Base-by-base conservation (phyloP, 2,329 filamentous ascomycete species). In the Talaromyces sp. region DNA sequence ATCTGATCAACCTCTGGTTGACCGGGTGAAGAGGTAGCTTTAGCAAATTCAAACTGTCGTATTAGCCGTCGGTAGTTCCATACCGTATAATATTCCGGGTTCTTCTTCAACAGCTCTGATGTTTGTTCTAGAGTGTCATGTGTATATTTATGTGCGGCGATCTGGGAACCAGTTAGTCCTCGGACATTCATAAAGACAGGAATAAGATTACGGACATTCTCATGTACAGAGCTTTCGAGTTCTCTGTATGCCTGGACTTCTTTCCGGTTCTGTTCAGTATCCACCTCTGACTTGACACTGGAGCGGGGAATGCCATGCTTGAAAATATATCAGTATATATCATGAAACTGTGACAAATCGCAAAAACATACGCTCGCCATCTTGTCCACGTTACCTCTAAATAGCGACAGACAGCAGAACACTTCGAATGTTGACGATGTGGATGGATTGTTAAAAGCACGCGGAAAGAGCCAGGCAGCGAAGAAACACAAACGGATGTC, bases 241-340 rank as follows among this genome's bases (percentile, higher is more conserved):
- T 85, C 80, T 69, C 87, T 88, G 78, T 97, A 97, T 68, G 88
- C 86, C 65, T 84, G 80, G 72, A 97, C 96, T 77, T 90, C 90
- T 70, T 87, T 86, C 64, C 87, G 83, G 76, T 96, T 92, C 76
- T 88, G 86, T 69, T 87, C 83, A 65, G 86, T 86, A 74, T 90
- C 87, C 74, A 91, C 87, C 71, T 90, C 88, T 70, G 90, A 90
- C 70, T 85, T 84, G 72, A 84, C 82, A 68, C 85, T 83, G 67
- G 86, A 84, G 74, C 93, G 90, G 73, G 91, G 86, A 76, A 96
- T 85, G 75, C 92, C 92, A 85, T 97, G 93, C 92, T 97, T 80
- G 68, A 67, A 67, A 61, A 70, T 72, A 73, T 66, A n/a, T 67
- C 54, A 72, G 67, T 60, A 65, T 43, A n/a, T 31, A 60, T 50